Conservation (phyloP, 2,329 filamentous ascomycete species). For the Epichloe coenophiala region DNA sequence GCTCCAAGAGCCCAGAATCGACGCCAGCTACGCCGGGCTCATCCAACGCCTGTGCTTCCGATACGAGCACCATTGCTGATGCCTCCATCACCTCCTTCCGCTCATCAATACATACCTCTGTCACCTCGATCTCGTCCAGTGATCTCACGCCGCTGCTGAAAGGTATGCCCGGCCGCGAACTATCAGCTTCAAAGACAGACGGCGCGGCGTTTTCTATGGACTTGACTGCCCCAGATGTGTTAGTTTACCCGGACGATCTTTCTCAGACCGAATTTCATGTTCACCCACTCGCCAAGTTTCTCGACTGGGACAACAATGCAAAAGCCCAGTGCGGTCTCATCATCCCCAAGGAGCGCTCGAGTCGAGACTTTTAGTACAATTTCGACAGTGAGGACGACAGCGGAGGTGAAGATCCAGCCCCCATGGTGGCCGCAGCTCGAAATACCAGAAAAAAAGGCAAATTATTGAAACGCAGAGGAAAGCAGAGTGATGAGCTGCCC, state of each 20-base stretch:
- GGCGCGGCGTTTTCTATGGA: constrained; percentile 22
- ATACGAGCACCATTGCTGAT: constrained; percentile 2
- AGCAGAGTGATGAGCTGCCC: constrained; percentile 10
- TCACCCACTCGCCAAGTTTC: constrained; percentile 21
- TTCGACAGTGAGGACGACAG: constrained; percentile 21
- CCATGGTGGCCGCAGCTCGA: neutral
- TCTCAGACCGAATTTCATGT: constrained; percentile 21
- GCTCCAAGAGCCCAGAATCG: constrained; percentile 5
- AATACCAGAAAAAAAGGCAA: neutral
- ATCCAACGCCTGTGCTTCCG: neutral
- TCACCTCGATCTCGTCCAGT: constrained; percentile 4
- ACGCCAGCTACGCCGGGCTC: neutral
- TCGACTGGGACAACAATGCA: constrained; percentile 15
- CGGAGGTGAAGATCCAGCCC: constrained; percentile 8
- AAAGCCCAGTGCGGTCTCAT: constrained; percentile 21
- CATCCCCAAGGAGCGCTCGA: constrained; percentile 19
- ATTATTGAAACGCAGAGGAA: constrained; percentile 3
- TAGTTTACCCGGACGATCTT: constrained; percentile 20
- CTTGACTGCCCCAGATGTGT: constrained; percentile 15
- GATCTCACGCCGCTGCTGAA: constrained; percentile 29
- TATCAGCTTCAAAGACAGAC: constrained; percentile 24
- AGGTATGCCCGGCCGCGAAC: constrained; percentile 25
- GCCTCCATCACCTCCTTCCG: constrained; percentile 1
- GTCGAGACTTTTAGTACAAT: constrained; percentile 24
- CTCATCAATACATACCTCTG: constrained; percentile 2